Conservation (phyloP, 228 moss, liverwort and hornwort genomes). For the Sphagnum fallax region DNA sequence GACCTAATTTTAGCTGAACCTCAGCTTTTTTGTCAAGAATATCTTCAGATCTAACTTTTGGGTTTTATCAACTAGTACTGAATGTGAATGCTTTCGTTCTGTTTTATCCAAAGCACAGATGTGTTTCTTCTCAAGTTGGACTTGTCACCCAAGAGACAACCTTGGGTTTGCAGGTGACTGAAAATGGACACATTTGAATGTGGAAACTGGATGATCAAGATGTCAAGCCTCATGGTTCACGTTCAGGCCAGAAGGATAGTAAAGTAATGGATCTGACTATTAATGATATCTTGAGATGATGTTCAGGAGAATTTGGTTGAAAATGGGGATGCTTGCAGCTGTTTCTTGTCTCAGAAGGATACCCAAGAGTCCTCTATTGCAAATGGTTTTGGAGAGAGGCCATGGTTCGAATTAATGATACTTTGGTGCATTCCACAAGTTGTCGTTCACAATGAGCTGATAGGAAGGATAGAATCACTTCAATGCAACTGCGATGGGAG, state of each 20-base stretch:
- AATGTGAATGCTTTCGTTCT: neutral
- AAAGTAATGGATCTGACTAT: neutral
- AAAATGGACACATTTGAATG: constrained; percentile 37
- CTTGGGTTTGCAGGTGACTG: constrained; percentile 19
- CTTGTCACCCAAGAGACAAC: neutral
- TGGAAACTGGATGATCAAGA: constrained; percentile 56
- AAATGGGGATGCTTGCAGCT: too few species aligned
- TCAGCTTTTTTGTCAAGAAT: neutral
- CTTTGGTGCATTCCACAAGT: constrained; percentile 27
- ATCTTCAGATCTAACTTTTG: too few species aligned
- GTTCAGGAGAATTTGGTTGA: neutral
- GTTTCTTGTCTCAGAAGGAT: neutral
- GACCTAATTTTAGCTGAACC: constrained; percentile 39
- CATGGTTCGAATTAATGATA: neutral
- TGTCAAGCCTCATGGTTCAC: constrained; percentile 43
- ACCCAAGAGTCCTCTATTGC: too few species aligned
- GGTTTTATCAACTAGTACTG: neutral
- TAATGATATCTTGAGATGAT: too few species aligned
- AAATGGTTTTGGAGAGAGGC: neutral
- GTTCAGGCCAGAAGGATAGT: constrained; percentile 61
- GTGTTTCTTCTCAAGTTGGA: neutral
- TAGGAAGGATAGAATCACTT: constrained; percentile 43
- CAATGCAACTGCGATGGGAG: constrained; percentile 70
- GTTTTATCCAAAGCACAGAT: neutral
- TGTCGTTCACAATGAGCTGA: constrained; percentile 18